Percentiles rank a stretch among this genome's conserved stretches.
These are phyloP conservation scores for Lecanicillium sp. DNA, from an alignment of 2,329 filamentous ascomycete species.

Conservation along the genomic window DNA sequence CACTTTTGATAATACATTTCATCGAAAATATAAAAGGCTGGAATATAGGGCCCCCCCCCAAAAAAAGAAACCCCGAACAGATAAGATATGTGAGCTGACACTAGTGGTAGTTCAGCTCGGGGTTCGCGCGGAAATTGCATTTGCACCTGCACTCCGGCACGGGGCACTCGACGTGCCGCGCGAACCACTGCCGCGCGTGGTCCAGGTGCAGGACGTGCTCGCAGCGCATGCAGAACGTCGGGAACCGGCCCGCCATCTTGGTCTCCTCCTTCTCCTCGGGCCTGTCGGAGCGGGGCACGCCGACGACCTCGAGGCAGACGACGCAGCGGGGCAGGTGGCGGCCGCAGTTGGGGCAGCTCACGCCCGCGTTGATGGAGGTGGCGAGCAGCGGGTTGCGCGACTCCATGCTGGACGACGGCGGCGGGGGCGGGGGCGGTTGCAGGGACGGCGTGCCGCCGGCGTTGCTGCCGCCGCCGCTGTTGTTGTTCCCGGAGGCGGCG, in stretches of 20 bases:
- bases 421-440: conserved; percentile 9
- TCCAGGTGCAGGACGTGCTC: conserved; percentile 64
- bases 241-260: conserved; percentile 50
- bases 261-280: conserved; percentile 47
- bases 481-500: conserved; percentile 3
- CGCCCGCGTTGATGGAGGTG: conserved; percentile 52
- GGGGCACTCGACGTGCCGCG: conserved; percentile 58
- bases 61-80: not conserved
- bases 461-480: conserved; percentile 8
- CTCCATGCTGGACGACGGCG: conserved; percentile 26
- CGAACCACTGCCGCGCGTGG: conserved; percentile 62
- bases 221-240: conserved; percentile 63
- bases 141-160: conserved; percentile 62
- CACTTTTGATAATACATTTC: not conserved
- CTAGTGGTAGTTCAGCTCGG: conserved; percentile 49
- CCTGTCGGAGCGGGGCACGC: conserved; percentile 54
- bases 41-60: too few relatives aligned
- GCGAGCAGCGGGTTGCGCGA: conserved; percentile 51
- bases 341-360: conserved; percentile 61
- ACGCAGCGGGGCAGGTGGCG: conserved; percentile 62
- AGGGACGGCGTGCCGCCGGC: conserved; percentile 14
- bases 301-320: conserved; percentile 61
- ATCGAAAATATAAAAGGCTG: not conserved
- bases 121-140: conserved; percentile 56
- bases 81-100: not conserved